These are phyloP conservation scores for Vinca minor DNA, from an alignment of 257 asterid genomes.

Conservation along the genomic window DNA sequence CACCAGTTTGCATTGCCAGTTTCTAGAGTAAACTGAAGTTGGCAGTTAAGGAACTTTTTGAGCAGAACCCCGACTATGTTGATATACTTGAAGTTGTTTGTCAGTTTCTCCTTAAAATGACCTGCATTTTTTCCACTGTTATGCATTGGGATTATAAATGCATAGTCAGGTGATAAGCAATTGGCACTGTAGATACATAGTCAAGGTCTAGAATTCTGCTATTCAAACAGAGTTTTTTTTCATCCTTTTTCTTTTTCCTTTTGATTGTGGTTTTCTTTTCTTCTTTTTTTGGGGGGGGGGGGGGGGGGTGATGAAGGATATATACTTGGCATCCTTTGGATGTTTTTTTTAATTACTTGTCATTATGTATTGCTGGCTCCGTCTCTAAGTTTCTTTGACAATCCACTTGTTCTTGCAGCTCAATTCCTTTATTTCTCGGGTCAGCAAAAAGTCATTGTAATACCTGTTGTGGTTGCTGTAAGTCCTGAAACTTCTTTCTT, in stretches of 20 bases:
- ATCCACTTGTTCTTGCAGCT: slow-evolving; percentile 38
- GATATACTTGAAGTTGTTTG: neutral
- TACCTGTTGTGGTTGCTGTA: slow-evolving; percentile 76
- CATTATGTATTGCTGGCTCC: neutral
- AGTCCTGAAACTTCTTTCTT: slow-evolving; percentile 24
- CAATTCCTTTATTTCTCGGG: slow-evolving; percentile 49
- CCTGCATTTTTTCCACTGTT: neutral
- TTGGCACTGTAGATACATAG: neutral
- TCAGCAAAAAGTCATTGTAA: slow-evolving; percentile 45
- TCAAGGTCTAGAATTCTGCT: too few species aligned
- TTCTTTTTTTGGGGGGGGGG: neutral
- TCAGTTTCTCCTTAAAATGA: too few species aligned
- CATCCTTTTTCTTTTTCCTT: too few species aligned
- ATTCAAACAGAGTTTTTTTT: too few species aligned
- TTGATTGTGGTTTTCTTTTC: too few species aligned
- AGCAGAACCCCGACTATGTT: neutral
- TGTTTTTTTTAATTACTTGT: neutral
- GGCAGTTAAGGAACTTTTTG: neutral
- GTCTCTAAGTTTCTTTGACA: neutral
- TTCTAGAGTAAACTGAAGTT: neutral
- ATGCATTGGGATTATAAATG: neutral
- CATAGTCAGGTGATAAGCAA: neutral
- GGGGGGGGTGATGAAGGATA: neutral
- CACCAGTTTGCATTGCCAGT: neutral
- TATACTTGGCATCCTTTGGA: neutral